Evolutionary conservation across 148 eudicot genomes (phyloP), one percentile per base, ranked within the genome.

Genomic region (Simmondsia chinensis): DNA sequence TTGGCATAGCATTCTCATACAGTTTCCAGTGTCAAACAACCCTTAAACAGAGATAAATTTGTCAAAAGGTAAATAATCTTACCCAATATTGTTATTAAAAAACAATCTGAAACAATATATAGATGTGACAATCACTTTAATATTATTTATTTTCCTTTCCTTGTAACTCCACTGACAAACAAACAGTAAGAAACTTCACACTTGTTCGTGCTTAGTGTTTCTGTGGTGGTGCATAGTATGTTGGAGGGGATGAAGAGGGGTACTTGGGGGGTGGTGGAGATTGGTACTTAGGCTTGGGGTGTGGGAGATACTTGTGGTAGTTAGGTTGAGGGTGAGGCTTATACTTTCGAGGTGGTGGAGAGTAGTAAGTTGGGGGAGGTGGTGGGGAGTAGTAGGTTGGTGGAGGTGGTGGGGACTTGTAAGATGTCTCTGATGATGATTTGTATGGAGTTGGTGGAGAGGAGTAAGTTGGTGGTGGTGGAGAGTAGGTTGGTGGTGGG

Each of bases 251-350:
- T 28, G 22, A 9, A 20, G 51, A 2, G 11, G 9, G n/a, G 30
- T 43, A 43, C 9, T 43, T 9, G 22, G 48, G 16, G 3, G 48
- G 16, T 22, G 30, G 6, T 43, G 48, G 48, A 25, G 17, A 25
- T 18, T 5, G 31, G 31, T 5, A 9, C 31, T 28, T 5, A 5
- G 9, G 31, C 9, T 5, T 5, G 6, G 9, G 9, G 46, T 2
- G 2, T 27, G 12, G 7, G 46, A 6, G 46, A 4, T 4, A 14
- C 28, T 23, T 14, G 20, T 42, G 1, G 9, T 14, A 1, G n/a
- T 20, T 22, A 14, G 1, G 19, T 28, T n/a, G 18, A 25, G 11
- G n/a, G 20, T 43, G 24, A 9, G 29, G 27, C 19, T 24, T 42
- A 7, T 42, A 21, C 12, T 7, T 6, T 9, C 28, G 0, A 8